Conservation (phyloP, 768 basidiomycete species). For the Peribolospora kevripleyi region DNA sequence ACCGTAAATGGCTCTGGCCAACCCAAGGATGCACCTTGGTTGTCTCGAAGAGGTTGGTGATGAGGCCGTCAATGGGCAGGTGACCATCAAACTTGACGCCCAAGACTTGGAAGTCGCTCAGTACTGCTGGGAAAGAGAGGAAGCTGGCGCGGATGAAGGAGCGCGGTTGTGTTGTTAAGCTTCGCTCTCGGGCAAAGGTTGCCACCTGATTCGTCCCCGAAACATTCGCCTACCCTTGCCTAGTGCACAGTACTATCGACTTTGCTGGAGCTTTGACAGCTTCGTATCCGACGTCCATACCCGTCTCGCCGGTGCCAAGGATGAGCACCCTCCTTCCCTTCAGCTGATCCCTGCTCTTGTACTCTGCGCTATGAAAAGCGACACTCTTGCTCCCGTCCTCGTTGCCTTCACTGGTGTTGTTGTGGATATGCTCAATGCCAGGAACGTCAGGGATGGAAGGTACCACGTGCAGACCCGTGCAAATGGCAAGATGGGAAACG, state of each 20-base stretch:
- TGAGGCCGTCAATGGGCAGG: constrained; percentile 24
- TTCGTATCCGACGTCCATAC: constrained; percentile 32
- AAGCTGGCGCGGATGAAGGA: constrained; percentile 18
- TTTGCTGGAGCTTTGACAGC: constrained; percentile 27
- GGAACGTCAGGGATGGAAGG: constrained; percentile 30
- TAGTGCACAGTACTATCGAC: constrained; percentile 31
- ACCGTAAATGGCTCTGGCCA: constrained; percentile 30
- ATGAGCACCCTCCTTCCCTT: constrained; percentile 29
- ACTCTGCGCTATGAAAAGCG: constrained; percentile 30
- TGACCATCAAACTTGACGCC: constrained; percentile 24
- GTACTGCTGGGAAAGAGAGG: constrained; percentile 32
- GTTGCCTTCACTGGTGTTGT: constrained; percentile 4
- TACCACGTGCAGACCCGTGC: constrained; percentile 34
- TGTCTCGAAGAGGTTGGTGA: constrained; percentile 34
- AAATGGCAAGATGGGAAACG: constrained; percentile 27
- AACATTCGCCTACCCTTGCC: constrained; percentile 22
- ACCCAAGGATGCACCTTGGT: constrained; percentile 35
- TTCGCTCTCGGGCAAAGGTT: neutral
- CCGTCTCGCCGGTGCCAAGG: constrained; percentile 38
- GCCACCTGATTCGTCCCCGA: neutral
- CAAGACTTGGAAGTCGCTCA: constrained; percentile 34
- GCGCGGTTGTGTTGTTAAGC: constrained; percentile 2
- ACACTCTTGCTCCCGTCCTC: constrained; percentile 12
- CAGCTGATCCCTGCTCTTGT: constrained; percentile 29
- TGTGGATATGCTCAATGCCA: constrained; percentile 25